Conservation (phyloP, 768 basidiomycete genomes). For the Psilocybe sp. region DNA sequence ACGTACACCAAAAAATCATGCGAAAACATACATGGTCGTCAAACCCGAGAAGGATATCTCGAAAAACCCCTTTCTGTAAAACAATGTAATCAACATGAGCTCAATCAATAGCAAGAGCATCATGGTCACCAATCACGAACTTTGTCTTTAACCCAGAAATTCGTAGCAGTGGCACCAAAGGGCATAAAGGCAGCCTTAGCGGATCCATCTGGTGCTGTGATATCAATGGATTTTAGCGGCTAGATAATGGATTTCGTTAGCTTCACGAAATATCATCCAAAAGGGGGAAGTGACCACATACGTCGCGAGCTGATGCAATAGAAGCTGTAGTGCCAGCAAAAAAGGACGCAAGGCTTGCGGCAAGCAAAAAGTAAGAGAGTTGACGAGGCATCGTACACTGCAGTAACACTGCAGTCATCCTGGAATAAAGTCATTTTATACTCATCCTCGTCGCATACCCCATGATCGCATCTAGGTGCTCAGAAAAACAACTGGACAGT, state of each 20-base stretch:
- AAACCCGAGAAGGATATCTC: slow-evolving; percentile 47
- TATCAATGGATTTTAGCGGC: slow-evolving; percentile 25
- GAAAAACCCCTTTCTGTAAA: slow-evolving; percentile 31
- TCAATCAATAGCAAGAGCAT: not conserved
- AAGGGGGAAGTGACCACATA: not conserved
- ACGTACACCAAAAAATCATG: not conserved
- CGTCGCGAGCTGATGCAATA: slow-evolving; percentile 2
- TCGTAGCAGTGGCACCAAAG: slow-evolving; percentile 40
- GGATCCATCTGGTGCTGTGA: slow-evolving; percentile 37
- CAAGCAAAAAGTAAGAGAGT: not conserved
- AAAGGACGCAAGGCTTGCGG: not conserved
- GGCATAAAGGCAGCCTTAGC: slow-evolving; percentile 41
- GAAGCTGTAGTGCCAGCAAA: not conserved
- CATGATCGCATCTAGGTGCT: slow-evolving; percentile 4
- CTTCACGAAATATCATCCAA: not conserved
- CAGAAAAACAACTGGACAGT: too few relatives aligned
- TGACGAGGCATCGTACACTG: slow-evolving; percentile 3
- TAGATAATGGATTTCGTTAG: slow-evolving; percentile 10
- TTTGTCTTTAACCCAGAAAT: slow-evolving; percentile 48
- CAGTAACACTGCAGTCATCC: not conserved
- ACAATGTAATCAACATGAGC: not conserved
- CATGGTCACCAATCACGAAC: slow-evolving; percentile 6
- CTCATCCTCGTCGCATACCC: not conserved
- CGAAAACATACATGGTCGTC: slow-evolving; percentile 34
- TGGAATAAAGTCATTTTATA: slow-evolving; percentile 1